phyloP scores from a whole-genome alignment of 2,329 filamentous ascomycete species.

The Calonectria crousiana region DNA sequence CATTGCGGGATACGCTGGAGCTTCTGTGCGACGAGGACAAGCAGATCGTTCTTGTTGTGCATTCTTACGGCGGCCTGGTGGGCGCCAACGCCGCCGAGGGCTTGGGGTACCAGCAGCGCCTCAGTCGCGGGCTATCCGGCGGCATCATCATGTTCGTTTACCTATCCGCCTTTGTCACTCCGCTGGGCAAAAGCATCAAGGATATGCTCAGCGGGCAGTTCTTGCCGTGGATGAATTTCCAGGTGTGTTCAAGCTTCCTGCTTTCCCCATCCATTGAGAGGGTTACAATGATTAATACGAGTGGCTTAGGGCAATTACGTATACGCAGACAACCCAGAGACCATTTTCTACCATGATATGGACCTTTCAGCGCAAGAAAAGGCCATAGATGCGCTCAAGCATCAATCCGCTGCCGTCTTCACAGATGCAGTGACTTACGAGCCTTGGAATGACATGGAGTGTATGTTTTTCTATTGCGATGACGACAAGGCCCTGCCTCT shows the following conservation, averaged over 20 bases:
- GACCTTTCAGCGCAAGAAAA: slow-evolving; percentile 21
- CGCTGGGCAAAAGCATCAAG: slow-evolving; percentile 41
- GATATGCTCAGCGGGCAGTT: slow-evolving; percentile 40
- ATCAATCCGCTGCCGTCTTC: slow-evolving; percentile 34
- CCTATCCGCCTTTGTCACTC: slow-evolving; percentile 49
- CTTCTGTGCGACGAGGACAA: slow-evolving; percentile 50
- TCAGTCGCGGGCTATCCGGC: slow-evolving; percentile 47
- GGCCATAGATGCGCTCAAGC: slow-evolving; percentile 24
- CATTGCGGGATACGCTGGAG: slow-evolving; percentile 44
- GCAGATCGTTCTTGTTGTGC: slow-evolving; percentile 55
- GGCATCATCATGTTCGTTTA: slow-evolving; percentile 55
- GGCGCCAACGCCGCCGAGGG: slow-evolving; percentile 52
- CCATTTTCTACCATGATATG: slow-evolving; percentile 44
- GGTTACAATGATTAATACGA: neutral
- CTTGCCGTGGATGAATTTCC: slow-evolving; percentile 45
- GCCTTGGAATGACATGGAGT: slow-evolving; percentile 45
- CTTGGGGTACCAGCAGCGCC: slow-evolving; percentile 49
- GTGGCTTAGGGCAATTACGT: slow-evolving; percentile 29
- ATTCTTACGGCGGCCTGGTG: slow-evolving; percentile 59
- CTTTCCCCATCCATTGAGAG: neutral
- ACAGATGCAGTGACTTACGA: slow-evolving; percentile 40
- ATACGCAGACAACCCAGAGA: slow-evolving; percentile 22
- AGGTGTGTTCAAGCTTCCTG: slow-evolving; percentile 32
- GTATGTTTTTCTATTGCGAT: slow-evolving; percentile 41
- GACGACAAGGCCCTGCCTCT: slow-evolving; percentile 41